Evolutionary conservation across 371 early-diverging fungal species (phyloP).

Genomic region (Apophysomyces elegans): DNA sequence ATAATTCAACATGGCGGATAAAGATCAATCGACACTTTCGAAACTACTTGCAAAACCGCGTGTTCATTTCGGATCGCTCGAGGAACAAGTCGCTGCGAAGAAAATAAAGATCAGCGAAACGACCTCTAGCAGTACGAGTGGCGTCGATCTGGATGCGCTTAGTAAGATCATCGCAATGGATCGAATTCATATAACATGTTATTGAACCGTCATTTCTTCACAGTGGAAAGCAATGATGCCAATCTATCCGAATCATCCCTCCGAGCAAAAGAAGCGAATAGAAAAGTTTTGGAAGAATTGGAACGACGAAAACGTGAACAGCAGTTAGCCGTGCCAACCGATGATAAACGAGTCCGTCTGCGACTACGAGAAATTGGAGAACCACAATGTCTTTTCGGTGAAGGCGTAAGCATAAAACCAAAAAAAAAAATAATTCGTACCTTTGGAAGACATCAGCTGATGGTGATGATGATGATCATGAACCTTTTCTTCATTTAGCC

Average conservation of each 20-base stretch:
- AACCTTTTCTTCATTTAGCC: slow-evolving; percentile 52
- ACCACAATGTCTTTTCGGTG: slow-evolving; percentile 92
- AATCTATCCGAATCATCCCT: slow-evolving; percentile 53
- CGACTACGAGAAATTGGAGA: slow-evolving; percentile 79
- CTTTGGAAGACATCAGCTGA: background rate
- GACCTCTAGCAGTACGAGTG: slow-evolving; percentile 21
- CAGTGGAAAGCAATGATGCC: slow-evolving; percentile 38
- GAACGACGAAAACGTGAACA: slow-evolving; percentile 83
- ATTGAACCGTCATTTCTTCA: background rate
- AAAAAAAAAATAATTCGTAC: background rate
- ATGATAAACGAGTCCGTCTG: slow-evolving; percentile 81
- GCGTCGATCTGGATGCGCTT: slow-evolving; percentile 50
- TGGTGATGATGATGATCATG: no score
- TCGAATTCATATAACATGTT: background rate
- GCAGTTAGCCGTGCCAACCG: slow-evolving; percentile 89
- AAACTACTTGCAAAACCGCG: slow-evolving; percentile 43
- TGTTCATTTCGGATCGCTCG: slow-evolving; percentile 53
- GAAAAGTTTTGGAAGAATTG: slow-evolving; percentile 80
- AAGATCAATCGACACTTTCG: slow-evolving; percentile 14
- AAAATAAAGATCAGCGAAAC: slow-evolving; percentile 30
- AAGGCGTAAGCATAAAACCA: slow-evolving; percentile 73
- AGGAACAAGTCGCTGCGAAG: slow-evolving; percentile 42
- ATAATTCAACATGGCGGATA: background rate
- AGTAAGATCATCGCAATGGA: slow-evolving; percentile 24
- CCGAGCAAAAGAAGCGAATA: slow-evolving; percentile 68